phyloP scores from a whole-genome alignment of 139 green algal genomes.

The Chlorella sorokiniana region DNA sequence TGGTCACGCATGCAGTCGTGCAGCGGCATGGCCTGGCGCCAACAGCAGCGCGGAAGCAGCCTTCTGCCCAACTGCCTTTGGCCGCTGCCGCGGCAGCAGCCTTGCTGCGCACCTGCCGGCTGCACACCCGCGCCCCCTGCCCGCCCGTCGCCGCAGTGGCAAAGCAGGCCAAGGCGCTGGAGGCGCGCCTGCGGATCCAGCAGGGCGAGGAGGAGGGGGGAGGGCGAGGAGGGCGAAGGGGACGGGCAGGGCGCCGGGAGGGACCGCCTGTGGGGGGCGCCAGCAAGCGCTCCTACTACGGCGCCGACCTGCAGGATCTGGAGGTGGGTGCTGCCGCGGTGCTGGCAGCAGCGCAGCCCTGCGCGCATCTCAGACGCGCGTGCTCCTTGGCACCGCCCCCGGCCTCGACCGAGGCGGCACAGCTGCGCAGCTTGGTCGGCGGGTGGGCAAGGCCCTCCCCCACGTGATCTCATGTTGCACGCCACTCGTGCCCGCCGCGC shows the following conservation, averaged over 20 bases:
- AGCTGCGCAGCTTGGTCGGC: too few relatives aligned
- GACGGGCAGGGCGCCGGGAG: constrained; percentile 35
- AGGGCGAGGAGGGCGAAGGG: constrained; percentile 55
- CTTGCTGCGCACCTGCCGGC: background rate
- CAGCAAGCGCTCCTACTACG: constrained; percentile 81
- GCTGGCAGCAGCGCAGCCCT: too few relatives aligned
- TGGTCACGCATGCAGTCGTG: constrained; percentile 1
- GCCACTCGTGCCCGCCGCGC: background rate
- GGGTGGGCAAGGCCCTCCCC: too few relatives aligned
- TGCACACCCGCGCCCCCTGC: background rate
- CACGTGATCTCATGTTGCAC: background rate
- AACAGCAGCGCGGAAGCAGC: background rate
- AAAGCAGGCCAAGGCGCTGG: constrained; percentile 67
- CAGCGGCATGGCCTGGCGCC: background rate
- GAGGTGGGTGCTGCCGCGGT: constrained; percentile 25
- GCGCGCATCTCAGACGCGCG: too few relatives aligned
- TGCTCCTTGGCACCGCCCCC: too few relatives aligned
- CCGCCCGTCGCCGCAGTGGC: constrained; percentile 55
- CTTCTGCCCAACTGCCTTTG: too few relatives aligned
- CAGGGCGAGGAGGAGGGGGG: constrained; percentile 55
- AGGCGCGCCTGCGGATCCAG: constrained; percentile 68
- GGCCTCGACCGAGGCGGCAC: too few relatives aligned
- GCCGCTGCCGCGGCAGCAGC: too few relatives aligned
- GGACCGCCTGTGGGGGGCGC: constrained; percentile 61
- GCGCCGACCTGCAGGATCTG: constrained; percentile 52